These are phyloP conservation scores for Mycena galopus DNA, from an alignment of 768 basidiomycete species.

Conservation along the genomic window DNA sequence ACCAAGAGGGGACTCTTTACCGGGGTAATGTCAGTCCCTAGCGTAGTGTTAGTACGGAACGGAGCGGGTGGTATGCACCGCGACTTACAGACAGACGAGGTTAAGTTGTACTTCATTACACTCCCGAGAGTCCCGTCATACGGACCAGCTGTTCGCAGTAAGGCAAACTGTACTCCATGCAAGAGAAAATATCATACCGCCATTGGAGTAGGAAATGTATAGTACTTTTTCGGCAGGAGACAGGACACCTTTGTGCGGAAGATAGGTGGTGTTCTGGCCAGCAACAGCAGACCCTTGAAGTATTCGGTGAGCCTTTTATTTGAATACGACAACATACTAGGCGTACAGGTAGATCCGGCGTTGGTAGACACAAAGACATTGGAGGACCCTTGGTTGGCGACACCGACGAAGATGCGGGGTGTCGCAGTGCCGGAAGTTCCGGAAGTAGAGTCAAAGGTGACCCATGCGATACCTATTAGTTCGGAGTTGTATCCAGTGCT, in stretches of 20 bases:
- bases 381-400: conserved; percentile 65
- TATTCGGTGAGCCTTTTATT: background rate
- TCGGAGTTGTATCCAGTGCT: conserved; percentile 58
- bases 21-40: conserved; percentile 74
- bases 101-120: conserved; percentile 66
- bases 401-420: conserved; percentile 77
- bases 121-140: conserved; percentile 70
- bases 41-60: background rate
- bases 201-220: conserved; percentile 73
- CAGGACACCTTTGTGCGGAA: conserved; percentile 77
- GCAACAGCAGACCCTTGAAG: conserved; percentile 65
- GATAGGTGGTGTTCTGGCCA: conserved; percentile 68
- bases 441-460: conserved; percentile 74
- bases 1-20: conserved; percentile 42
- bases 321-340: background rate
- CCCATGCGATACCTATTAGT: conserved; percentile 67
- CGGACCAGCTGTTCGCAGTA: conserved; percentile 58
- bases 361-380: conserved; percentile 71
- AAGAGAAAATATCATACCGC: conserved; percentile 37
- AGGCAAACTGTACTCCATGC: background rate
- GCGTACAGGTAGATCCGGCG: conserved; percentile 69
- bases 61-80: background rate
- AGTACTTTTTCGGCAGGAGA: conserved; percentile 68
- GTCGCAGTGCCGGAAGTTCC: conserved; percentile 66
- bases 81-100: conserved; percentile 59